Base-by-base conservation (phyloP, 108 stramenopile genomes). In the Skeletonema marinoi region DNA sequence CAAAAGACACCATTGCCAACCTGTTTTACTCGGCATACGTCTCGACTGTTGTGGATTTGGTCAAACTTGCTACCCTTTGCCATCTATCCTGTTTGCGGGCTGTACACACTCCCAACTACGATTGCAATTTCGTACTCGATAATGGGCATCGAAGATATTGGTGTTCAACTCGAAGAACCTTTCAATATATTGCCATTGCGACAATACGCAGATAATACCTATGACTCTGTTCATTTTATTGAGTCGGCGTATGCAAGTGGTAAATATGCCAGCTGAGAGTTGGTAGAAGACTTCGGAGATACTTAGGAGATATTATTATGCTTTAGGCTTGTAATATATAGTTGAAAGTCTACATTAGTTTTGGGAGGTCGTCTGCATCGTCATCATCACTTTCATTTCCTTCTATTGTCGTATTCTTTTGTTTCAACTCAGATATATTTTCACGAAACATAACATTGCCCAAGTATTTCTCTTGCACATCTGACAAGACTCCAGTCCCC, bases 81-180 rank as follows among this genome's bases (percentile, higher is more conserved):
- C 10, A 70, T 87, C 12, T 87, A 85, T 56, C 77, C 81, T 19
- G 73, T 69, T 3, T 79, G 68, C 41, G 84, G 84, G 2, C 11
- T 85, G 1, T 72, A 54, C 32, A 87, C 86, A 1, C 31, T 85
- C 2, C 86, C 86, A 2, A 32, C 77, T 16, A 74, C 86, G 6
- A 69, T 87, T 10, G 58, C 51, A 54, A 61, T 80, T 21, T 73
- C 84, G 9, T 87, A 82, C 60, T 72, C 81, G 42, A 68, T 87
- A 1, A 64, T 87, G 73, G 84, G 83, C 31, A 84, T 87, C 21
- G 86, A 85, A 42, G 86, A 87, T 75, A 82, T 84, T 35, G 78
- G 84, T 70, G 86, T 86, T 14, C 83, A 86, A 46, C 61, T 86
- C 13, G 86, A 87, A 60, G 86, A 87, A 63, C 86, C 86, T 32